Base-by-base conservation (phyloP, 2,329 filamentous ascomycete genomes). In the Sphaerulina musiva region DNA sequence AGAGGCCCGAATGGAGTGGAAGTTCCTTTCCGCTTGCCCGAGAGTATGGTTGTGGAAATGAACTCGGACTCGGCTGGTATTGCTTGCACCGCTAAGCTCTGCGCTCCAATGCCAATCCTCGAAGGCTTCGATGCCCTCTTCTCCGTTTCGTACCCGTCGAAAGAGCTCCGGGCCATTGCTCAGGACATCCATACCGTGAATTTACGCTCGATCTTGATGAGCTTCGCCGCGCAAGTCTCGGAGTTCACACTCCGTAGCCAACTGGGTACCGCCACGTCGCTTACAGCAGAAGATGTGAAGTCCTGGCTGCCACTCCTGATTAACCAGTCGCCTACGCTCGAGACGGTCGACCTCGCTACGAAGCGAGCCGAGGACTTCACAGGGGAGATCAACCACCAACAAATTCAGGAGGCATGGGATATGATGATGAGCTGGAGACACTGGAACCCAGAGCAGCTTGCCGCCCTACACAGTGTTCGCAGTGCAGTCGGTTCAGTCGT, bases 21-120 rank as follows among this genome's bases (percentile, higher is more conserved):
- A 65, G 80, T 80, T 0, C 82, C 52, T 11, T 60, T 58, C 31
- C 39, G 49, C 6, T 46, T 62, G 5, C 60, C 60, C 1, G 59
- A 59, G 45, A 44, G 57, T 7, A 52, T 61, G 14, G 45, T 10
- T 4, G 34, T 44, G 1, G 48, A 45, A 12, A 50, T 55, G 29
- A 47, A 48, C 32, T 47, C 44, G 1, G 40, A 51, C 20, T 0
- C 48, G 48, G 43, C 32, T 23, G 29, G 48, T 17, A 4, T 44
- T 51, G 38, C 48, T 36, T 23, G 40, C 38, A 4, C 40, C 29
- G 7, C 34, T 38, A 38, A n/a, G 12, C 34, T 38, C 6, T 38
- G 34, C 34, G 10, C 34, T 11, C 20, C 41, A n/a, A 44, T 51
- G 8, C 38, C 48, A 14, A 51, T 51, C 29, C 48, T 51, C 31